phyloP scores from a whole-genome alignment of 164 flowering plant genomes.

The Vitis rotundifolia region DNA sequence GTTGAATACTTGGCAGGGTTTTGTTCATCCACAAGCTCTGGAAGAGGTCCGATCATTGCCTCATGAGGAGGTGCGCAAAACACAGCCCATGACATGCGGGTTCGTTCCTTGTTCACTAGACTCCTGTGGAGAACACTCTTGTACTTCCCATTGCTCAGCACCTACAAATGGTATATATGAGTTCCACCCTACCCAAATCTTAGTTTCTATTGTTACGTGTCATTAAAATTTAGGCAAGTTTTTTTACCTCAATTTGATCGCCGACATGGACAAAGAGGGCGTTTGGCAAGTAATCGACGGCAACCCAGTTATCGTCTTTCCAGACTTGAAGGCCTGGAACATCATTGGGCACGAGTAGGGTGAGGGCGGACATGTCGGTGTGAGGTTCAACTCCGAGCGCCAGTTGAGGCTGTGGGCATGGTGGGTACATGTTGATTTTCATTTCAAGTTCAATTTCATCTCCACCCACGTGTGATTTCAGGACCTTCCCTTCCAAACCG shows the following conservation, averaged over 20 bases:
- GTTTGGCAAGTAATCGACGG: slow-evolving; percentile 33
- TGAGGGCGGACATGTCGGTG: slow-evolving; percentile 54
- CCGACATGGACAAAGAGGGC: slow-evolving; percentile 49
- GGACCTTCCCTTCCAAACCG: slow-evolving; percentile 34
- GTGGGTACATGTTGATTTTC: slow-evolving; percentile 59
- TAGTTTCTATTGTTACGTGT: too few relatives aligned
- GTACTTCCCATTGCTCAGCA: slow-evolving; percentile 59
- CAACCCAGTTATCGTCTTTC: slow-evolving; percentile 50
- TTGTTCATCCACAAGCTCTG: slow-evolving; percentile 32
- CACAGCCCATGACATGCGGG: slow-evolving; percentile 62
- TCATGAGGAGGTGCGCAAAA: slow-evolving; percentile 41
- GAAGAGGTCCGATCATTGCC: slow-evolving; percentile 43
- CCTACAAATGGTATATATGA: slow-evolving; percentile 17
- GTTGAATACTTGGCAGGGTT: slow-evolving; percentile 42
- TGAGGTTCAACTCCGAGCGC: slow-evolving; percentile 57
- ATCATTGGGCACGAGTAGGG: slow-evolving; percentile 45
- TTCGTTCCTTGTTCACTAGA: slow-evolving; percentile 47
- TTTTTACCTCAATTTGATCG: slow-evolving; percentile 52
- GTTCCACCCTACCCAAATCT: too few relatives aligned
- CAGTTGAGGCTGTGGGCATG: slow-evolving; percentile 62
- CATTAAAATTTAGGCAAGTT: too few relatives aligned
- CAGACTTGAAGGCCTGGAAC: slow-evolving; percentile 53
- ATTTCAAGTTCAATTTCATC: slow-evolving; percentile 41
- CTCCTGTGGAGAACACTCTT: slow-evolving; percentile 57
- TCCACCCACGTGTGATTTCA: slow-evolving; percentile 32